Base-by-base conservation (phyloP, 805 yeast genomes). In the Candida orba region DNA sequence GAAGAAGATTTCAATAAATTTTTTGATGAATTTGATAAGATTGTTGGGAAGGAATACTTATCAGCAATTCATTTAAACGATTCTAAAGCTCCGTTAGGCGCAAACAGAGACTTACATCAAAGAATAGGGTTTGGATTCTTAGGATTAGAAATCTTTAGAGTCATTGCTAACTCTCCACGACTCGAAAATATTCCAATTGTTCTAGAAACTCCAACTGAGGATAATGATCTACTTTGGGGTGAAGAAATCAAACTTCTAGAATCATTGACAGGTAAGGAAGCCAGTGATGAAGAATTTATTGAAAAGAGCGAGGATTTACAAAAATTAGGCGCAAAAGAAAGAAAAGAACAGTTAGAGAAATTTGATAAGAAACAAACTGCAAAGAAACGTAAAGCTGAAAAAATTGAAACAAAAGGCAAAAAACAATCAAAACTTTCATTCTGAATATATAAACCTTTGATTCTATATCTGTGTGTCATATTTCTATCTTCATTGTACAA, bases 41-140 rank as follows among this genome's bases (percentile, higher is more conserved):
- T 73, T 8, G 71, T 93, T 17, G 99, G 99, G 0, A 68, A 74
- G 55, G 65, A 86, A 50, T 88, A 84, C 59, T 66, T 93, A 38
- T 65, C 79, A 22, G 90, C 95, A 1, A 74, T 93, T 39, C 99
- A 93, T 65, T 65, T 93, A 45, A 93, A 93, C 59, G 99, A 93
- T 60, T 91, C 98, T 8, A 90, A 91, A 65, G 95, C 95, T 4
- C 98, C 98, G 3, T 62, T 86, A 36, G 93, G 83, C 3, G 89
- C 95, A 22, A 87, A 87, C 54, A 73, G 95, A 49, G 99, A 93
- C 62, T 73, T 91, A 43, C 99, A 93, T 60, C 95, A 93, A 59
- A 78, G 80, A 47, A 65, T 93, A 33, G 99, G 99, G 1, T 71
- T 77, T 51, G 99, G 99, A 0, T 93, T 86, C 56, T 58, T 93